Conservation (phyloP, 192 early-diverging fungal species). For the Coemansia sp. region DNA sequence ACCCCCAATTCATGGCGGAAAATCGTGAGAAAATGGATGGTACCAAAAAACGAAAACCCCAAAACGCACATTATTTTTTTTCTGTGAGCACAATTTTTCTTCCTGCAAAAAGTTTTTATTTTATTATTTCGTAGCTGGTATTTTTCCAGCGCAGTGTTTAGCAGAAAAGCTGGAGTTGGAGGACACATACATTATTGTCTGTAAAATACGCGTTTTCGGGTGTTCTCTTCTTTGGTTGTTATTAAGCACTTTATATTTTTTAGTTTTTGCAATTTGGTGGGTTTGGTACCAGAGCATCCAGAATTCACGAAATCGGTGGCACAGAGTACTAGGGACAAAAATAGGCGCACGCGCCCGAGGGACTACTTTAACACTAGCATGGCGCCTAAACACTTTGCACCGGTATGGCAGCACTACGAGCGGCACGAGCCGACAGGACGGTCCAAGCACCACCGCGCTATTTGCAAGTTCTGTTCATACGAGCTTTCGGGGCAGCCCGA, state of each 20-base stretch:
- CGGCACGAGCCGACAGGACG: constrained; percentile 52
- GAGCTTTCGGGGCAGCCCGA: constrained; percentile 54
- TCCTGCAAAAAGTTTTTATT: background rate
- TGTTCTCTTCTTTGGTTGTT: background rate
- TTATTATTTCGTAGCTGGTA: background rate
- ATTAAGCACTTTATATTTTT: background rate
- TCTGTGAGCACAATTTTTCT: background rate
- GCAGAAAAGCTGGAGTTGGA: background rate
- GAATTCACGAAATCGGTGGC: background rate
- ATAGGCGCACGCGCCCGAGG: no score
- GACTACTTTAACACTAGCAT: constrained; percentile 14
- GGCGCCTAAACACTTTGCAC: constrained; percentile 57
- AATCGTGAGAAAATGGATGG: background rate
- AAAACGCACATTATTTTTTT: background rate
- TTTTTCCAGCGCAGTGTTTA: background rate
- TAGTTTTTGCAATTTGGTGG: background rate
- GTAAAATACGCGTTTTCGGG: background rate
- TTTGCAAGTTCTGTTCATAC: constrained; percentile 51
- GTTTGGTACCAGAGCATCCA: background rate
- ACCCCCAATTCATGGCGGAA: background rate
- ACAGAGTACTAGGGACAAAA: no score
- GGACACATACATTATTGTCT: background rate
- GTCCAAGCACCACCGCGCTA: constrained; percentile 54
- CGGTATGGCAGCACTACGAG: constrained; percentile 54
- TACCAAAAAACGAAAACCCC: background rate